A percentile compares a stretch with the other conserved stretches of the same genome.
These are phyloP conservation scores for Citrus mangshanensis DNA, from an alignment of 345 rosid species.

Conservation along the genomic window DNA sequence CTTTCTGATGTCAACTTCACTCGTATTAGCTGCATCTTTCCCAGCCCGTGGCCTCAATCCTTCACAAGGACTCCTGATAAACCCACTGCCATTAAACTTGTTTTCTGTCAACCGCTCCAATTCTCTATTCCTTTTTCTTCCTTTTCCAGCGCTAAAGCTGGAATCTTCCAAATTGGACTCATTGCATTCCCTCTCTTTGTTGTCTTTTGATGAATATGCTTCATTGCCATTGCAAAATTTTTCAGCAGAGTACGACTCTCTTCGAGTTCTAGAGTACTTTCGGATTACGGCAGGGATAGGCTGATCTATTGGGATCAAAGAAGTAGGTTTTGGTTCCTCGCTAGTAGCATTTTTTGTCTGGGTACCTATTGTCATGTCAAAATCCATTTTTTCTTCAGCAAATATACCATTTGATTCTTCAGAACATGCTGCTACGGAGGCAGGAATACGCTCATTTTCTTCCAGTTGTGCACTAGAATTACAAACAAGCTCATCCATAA, in stretches of 20 bases:
- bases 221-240: slow-evolving; percentile 13
- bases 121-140: slow-evolving; percentile 55
- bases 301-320: slow-evolving; percentile 1
- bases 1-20: slow-evolving; percentile 18
- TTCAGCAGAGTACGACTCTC: slow-evolving; percentile 28
- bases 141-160: slow-evolving; percentile 25
- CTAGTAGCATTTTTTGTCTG: slow-evolving; percentile 14
- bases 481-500: slow-evolving; percentile 12
- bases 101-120: slow-evolving; percentile 38
- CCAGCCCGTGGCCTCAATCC: slow-evolving; percentile 80
- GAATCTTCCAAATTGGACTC: slow-evolving; percentile 21
- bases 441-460: slow-evolving; percentile 6
- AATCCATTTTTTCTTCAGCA: slow-evolving; percentile 22
- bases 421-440: slow-evolving; percentile 23
- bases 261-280: slow-evolving; percentile 25
- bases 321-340: slow-evolving; percentile 25
- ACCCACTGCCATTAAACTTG: slow-evolving; percentile 33
- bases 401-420: slow-evolving; percentile 22
- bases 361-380: slow-evolving; percentile 20
- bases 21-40: slow-evolving; percentile 32
- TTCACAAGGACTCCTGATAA: slow-evolving; percentile 95
- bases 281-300: slow-evolving; percentile 14
- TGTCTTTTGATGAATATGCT: slow-evolving; percentile 27
- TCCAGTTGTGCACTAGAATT: slow-evolving; percentile 5
- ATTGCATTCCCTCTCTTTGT: slow-evolving; percentile 11